Evolutionary conservation across 441 rosid genomes (phyloP).

Genomic region (Populus trichocarpa): DNA sequence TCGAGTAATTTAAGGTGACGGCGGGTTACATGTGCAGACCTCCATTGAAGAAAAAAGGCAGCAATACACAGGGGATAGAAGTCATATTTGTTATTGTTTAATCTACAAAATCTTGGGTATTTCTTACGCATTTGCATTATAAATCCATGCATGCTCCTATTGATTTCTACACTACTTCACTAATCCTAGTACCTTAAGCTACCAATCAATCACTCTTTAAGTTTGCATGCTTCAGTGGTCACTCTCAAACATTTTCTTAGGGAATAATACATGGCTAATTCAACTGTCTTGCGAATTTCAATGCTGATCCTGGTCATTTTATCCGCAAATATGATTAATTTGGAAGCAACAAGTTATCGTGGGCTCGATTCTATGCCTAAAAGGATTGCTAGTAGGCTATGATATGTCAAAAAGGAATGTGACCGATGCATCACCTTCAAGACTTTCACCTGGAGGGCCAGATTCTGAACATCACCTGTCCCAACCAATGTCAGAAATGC

Average conservation of each 20-base stretch:
- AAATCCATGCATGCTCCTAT: neutral
- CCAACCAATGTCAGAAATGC: constrained; percentile 28
- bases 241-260: neutral
- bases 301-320: constrained; percentile 24
- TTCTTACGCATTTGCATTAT: constrained; percentile 9
- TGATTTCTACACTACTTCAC: neutral
- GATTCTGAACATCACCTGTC: constrained; percentile 29
- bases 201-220: neutral
- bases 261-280: constrained; percentile 21
- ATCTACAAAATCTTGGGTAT: constrained; percentile 14
- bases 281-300: constrained; percentile 3
- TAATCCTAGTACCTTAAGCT: neutral
- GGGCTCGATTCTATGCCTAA: constrained; percentile 7
- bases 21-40: neutral
- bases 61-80: constrained; percentile 14
- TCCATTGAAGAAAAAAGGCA: constrained; percentile 11
- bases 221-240: too few species aligned
- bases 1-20: constrained; percentile 8
- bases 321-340: constrained; percentile 8
- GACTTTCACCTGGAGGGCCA: constrained; percentile 42
- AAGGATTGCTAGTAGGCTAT: constrained; percentile 27
- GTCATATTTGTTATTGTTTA: constrained; percentile 12
- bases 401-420: constrained; percentile 19
- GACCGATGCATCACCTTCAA: neutral
- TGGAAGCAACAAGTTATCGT: constrained; percentile 17